phyloP scores from a whole-genome alignment of 208 protist species.

The Trypanosoma platydactyli region DNA sequence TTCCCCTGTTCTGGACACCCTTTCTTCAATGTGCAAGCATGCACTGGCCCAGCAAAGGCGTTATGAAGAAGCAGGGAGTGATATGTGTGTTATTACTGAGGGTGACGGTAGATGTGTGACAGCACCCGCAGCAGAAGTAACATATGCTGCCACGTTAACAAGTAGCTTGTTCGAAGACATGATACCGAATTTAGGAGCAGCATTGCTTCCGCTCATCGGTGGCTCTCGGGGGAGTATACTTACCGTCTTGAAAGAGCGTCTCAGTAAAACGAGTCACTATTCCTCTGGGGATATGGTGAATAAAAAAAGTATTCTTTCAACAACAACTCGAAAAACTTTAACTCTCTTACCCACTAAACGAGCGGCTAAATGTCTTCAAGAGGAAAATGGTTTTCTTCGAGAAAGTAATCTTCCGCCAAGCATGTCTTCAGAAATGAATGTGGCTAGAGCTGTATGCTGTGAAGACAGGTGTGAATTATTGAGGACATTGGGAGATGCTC shows the following conservation, averaged over 20 bases:
- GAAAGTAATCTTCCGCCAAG: slow-evolving; percentile 3
- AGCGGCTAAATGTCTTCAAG: neutral
- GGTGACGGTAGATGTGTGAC: slow-evolving; percentile 9
- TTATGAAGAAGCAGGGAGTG: slow-evolving; percentile 16
- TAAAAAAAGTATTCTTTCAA: slow-evolving; percentile 1
- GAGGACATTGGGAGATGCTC: slow-evolving; percentile 15
- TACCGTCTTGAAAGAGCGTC: slow-evolving; percentile 10
- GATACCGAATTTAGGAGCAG: slow-evolving; percentile 33
- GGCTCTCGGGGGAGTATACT: slow-evolving; percentile 3
- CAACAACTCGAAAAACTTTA: slow-evolving; percentile 1
- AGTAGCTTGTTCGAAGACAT: slow-evolving; percentile 37
- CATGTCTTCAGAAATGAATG: slow-evolving; percentile 18
- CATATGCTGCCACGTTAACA: slow-evolving; percentile 46
- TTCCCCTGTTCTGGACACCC: slow-evolving; percentile 14
- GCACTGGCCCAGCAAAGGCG: slow-evolving; percentile 30
- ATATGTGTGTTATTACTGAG: neutral
- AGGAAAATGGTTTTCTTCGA: neutral
- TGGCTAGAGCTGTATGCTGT: slow-evolving; percentile 4
- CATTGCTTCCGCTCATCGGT: slow-evolving; percentile 16
- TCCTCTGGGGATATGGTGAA: neutral
- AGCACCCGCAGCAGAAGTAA: slow-evolving; percentile 42
- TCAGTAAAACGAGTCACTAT: slow-evolving; percentile 1
- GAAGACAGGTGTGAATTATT: slow-evolving; percentile 23
- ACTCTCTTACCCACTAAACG: slow-evolving; percentile 10
- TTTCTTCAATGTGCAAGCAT: slow-evolving; percentile 45